Base-by-base conservation (phyloP, 768 basidiomycete species). In the Roridomyces roridus region DNA sequence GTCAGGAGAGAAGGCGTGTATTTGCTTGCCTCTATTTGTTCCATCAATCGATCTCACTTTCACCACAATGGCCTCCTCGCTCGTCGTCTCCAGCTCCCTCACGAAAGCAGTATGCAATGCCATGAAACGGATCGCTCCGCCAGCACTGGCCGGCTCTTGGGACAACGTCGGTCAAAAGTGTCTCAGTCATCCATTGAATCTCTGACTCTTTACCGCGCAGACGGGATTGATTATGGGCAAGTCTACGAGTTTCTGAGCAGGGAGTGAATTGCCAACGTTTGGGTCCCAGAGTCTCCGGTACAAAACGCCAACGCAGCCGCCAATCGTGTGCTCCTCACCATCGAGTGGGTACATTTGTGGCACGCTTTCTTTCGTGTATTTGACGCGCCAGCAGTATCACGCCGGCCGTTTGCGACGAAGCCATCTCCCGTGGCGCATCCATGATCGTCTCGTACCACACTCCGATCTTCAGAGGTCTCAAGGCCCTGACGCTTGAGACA, bases 371-470 rank as follows among this genome's bases (percentile, higher is more conserved):
- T 31, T 42, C 26, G 31, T 47, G 23, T 34, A 36, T 41, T 52
- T 67, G 44, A 60, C 70, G 37, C 59, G 52, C 45, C 47, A 50
- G 46, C 63, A 95, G 94, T 74, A 72, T 93, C 50, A 90, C 93
- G 14, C 74, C 88, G 40, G 76, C 86, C 47, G 91, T 94, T 34
- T 75, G 85, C 43, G 75, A 82, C 35, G 90, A 92, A 74, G 86
- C 91, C 0, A 70, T 93, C 25, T 71, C 80, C 4, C 77, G 79
- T 1, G 79, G 82, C 18, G 80, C 87, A 1, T 82, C 85, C 8
- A 80, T 87, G 49, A 87, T 96, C 58, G 78, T 96, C 14, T 77
- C 90, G 21, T 96, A 96, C 75, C 94, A 95, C 70, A 90, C 94
- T 5, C 82, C 91, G 3, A 89, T 95, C 63, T 95, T 94, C 80